phyloP scores from a whole-genome alignment of 139 green algal genomes.

The Picochlorum sp. region DNA sequence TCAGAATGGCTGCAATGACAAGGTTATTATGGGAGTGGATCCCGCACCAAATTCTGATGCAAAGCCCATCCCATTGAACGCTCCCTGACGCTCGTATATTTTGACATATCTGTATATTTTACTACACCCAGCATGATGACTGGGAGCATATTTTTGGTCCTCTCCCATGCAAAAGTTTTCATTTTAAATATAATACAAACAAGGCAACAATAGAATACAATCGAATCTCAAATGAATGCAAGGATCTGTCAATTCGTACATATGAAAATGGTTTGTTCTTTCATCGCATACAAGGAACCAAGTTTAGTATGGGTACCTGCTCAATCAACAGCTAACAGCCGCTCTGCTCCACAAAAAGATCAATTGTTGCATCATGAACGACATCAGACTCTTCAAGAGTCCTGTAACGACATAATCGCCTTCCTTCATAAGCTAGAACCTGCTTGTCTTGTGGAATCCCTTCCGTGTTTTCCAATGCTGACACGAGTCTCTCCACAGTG shows the following conservation, averaged over 20 bases:
- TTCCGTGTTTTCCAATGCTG: background rate
- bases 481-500: background rate
- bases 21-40: too few relatives aligned
- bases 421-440: background rate
- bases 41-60: too few relatives aligned
- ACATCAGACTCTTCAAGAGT: background rate
- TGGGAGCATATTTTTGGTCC: too few relatives aligned
- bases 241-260: background rate
- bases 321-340: background rate
- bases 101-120: too few relatives aligned
- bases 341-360: background rate
- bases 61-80: too few relatives aligned
- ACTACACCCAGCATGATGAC: too few relatives aligned
- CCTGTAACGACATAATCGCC: background rate
- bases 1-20: too few relatives aligned
- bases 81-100: too few relatives aligned
- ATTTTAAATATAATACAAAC: background rate
- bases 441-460: background rate
- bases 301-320: too few relatives aligned
- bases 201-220: background rate
- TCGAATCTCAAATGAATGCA: background rate
- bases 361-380: background rate
- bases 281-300: too few relatives aligned
- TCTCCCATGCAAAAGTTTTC: too few relatives aligned
- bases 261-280: too few relatives aligned